A percentile compares a stretch with the other conserved stretches of the same genome.
phyloP scores from a whole-genome alignment of 345 rosid species.

The Murraya paniculata region DNA sequence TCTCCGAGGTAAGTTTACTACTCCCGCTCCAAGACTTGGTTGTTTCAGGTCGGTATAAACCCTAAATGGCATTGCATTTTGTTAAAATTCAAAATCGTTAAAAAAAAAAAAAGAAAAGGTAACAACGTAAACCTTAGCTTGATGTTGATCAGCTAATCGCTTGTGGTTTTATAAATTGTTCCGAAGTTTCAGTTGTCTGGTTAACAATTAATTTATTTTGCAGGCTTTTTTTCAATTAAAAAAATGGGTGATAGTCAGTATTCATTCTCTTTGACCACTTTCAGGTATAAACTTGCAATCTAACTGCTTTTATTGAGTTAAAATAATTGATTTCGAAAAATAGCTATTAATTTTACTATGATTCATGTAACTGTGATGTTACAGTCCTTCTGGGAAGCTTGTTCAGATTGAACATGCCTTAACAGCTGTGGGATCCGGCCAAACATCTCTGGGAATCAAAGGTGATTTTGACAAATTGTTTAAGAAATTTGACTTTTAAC shows the following conservation, averaged over 20 bases:
- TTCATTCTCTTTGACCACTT: slow-evolving; percentile 92
- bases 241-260: slow-evolving; percentile 94
- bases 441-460: slow-evolving; percentile 91
- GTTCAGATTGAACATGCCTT: slow-evolving; percentile 98
- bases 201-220: not conserved
- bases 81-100: not conserved
- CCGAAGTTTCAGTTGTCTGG: not conserved
- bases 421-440: slow-evolving; percentile 93
- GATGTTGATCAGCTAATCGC: not conserved
- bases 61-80: not conserved
- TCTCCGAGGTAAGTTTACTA: not conserved
- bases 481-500: not conserved
- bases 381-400: slow-evolving; percentile 95
- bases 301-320: not conserved
- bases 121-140: not conserved
- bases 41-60: too few relatives aligned
- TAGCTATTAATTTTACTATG: not conserved
- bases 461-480: slow-evolving; percentile 34
- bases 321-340: not conserved
- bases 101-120: not conserved
- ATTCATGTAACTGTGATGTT: slow-evolving; percentile 5
- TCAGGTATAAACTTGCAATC: slow-evolving; percentile 47
- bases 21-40: not conserved
- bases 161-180: not conserved
- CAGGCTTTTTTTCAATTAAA: not conserved